These are phyloP conservation scores for Rosa multiflora DNA, from an alignment of 306 rosid genomes.

Conservation along the genomic window DNA sequence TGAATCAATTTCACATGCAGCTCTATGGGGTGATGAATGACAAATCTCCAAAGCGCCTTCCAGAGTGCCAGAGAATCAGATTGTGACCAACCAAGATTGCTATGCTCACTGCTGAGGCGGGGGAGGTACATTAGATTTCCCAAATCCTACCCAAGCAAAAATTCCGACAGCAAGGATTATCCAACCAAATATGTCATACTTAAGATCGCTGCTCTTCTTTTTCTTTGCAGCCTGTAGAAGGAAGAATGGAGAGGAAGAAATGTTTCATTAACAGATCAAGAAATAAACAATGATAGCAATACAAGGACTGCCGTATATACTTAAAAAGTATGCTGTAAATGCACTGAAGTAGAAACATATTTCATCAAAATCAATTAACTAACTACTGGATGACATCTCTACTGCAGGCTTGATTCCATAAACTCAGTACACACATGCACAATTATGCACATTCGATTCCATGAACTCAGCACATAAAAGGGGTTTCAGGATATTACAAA, in stretches of 20 bases:
- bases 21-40: neutral
- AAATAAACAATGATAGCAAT: neutral
- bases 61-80: neutral
- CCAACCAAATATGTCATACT: slow-evolving; percentile 79
- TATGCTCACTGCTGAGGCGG: slow-evolving; percentile 49
- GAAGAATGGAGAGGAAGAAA: neutral
- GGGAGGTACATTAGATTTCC: slow-evolving; percentile 53
- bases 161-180: slow-evolving; percentile 66
- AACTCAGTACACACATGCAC: neutral
- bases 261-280: neutral
- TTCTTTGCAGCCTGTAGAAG: slow-evolving; percentile 48
- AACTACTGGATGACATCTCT: neutral
- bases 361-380: neutral
- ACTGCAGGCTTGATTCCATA: neutral
- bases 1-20: neutral
- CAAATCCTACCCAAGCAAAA: slow-evolving; percentile 62
- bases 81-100: neutral
- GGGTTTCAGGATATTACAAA: neutral
- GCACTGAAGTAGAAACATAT: neutral
- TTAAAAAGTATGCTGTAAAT: neutral
- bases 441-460: neutral
- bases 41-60: slow-evolving; percentile 7
- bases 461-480: neutral
- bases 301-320: neutral
- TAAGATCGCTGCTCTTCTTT: slow-evolving; percentile 55